Conservation (phyloP, 176 grass and related monocot genomes). For the Alloteropsis semialata region DNA sequence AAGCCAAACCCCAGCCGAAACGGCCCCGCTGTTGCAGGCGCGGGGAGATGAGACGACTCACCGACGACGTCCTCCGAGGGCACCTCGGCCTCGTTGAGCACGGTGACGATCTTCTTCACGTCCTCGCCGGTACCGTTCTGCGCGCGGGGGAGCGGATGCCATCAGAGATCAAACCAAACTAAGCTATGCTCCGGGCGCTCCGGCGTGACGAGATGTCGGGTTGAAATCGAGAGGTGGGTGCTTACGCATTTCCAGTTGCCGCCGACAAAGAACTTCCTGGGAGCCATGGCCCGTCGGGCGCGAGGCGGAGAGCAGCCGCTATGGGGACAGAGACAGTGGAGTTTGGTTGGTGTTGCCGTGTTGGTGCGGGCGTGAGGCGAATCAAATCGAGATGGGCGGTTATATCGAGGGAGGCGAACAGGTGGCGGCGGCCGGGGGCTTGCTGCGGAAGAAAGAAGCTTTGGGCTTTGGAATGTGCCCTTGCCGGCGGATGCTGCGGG, state of each 20-base stretch:
- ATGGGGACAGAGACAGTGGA: neutral
- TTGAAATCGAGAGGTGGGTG: neutral
- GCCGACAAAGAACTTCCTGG: conserved; percentile 76
- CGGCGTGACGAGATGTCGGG: neutral
- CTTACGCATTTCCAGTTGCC: conserved; percentile 97
- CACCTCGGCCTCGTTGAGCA: conserved; percentile 76
- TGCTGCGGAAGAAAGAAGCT: conserved; percentile 45
- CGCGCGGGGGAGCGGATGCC: neutral
- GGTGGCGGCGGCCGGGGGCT: neutral
- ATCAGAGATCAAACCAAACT: conserved; percentile 19
- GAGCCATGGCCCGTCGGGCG: conserved; percentile 26
- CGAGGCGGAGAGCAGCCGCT: neutral
- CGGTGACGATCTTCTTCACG: conserved; percentile 85
- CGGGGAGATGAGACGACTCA: conserved; percentile 22
- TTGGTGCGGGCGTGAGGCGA: neutral
- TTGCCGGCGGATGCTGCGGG: neutral
- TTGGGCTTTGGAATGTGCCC: neutral
- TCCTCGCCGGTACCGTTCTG: conserved; percentile 83
- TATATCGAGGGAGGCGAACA: conserved; percentile 29
- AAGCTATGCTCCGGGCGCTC: neutral
- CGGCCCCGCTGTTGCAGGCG: neutral
- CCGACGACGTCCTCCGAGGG: conserved; percentile 77
- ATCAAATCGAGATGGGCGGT: conserved; percentile 1
- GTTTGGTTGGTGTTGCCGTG: neutral
- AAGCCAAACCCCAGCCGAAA: neutral